Conservation (phyloP, 2,329 filamentous ascomycete genomes). For the Aspergillus persii region DNA sequence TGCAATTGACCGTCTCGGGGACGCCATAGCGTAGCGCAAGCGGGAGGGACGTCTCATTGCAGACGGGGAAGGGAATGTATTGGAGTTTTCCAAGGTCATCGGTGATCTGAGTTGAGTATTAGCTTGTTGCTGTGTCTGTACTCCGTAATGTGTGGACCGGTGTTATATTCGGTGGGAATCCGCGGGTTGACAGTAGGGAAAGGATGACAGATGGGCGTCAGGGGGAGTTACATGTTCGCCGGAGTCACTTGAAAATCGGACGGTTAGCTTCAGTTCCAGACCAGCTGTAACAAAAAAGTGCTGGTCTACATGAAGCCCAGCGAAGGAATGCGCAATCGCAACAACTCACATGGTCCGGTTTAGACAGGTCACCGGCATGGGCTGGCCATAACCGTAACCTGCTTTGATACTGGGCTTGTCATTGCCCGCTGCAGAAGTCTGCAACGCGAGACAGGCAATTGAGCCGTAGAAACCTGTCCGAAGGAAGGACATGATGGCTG, state of each 20-base stretch:
- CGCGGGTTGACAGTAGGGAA: neutral
- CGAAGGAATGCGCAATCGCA: neutral
- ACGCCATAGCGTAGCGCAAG: conserved; percentile 85
- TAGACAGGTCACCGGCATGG: conserved; percentile 70
- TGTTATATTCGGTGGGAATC: neutral
- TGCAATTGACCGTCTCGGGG: conserved; percentile 58
- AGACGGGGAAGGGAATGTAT: conserved; percentile 87
- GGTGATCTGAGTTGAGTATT: conserved; percentile 56
- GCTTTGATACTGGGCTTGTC: conserved; percentile 17
- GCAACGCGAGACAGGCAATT: conserved; percentile 18
- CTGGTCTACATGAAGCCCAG: no score
- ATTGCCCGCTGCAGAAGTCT: conserved; percentile 24
- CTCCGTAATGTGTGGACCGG: neutral
- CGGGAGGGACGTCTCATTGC: conserved; percentile 80
- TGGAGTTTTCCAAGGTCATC: conserved; percentile 77
- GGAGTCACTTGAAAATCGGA: conserved; percentile 23
- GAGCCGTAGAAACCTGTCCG: conserved; percentile 12
- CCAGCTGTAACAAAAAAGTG: no score
- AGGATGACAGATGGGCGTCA: neutral
- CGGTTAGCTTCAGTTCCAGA: neutral
- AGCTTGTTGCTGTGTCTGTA: conserved; percentile 8
- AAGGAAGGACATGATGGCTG: neutral
- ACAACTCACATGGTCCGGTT: conserved; percentile 66
- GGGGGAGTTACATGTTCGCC: conserved; percentile 29
- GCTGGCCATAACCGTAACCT: conserved; percentile 54